Conservation (phyloP, 805 yeast species). For the Sungouiella thailandica region DNA sequence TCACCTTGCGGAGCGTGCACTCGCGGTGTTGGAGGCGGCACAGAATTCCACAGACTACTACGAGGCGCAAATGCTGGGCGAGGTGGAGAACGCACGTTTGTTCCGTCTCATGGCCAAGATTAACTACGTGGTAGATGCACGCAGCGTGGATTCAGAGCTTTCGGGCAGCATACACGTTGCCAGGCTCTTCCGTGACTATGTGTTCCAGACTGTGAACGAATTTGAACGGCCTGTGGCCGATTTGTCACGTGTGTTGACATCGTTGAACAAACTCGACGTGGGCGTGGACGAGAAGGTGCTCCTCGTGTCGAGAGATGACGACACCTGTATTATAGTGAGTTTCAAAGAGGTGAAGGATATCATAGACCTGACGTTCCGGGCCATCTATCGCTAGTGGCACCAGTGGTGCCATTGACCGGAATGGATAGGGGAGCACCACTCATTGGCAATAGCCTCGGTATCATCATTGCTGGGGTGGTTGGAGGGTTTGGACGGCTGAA, state of each 20-base stretch:
- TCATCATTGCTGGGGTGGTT: no score
- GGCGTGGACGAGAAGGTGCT: conserved; percentile 82
- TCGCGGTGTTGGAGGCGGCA: conserved; percentile 45
- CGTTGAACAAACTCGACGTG: conserved; percentile 86
- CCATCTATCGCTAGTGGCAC: conserved; percentile 4
- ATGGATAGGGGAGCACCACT: no score
- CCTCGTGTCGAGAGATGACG: conserved; percentile 79
- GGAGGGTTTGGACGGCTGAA: no score
- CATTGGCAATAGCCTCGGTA: no score
- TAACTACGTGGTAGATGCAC: conserved; percentile 70
- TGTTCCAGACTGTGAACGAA: conserved; percentile 81
- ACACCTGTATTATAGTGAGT: conserved; percentile 76
- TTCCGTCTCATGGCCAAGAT: conserved; percentile 79
- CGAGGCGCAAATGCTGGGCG: conserved; percentile 60
- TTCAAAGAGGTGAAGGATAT: conserved; percentile 76
- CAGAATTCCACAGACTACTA: conserved; percentile 51
- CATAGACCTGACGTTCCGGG: conserved; percentile 63
- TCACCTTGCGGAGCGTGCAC: conserved; percentile 31
- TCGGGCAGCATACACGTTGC: conserved; percentile 63
- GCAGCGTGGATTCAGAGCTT: conserved; percentile 52
- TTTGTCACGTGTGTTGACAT: conserved; percentile 70
- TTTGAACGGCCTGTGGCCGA: conserved; percentile 75
- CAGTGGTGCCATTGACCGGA: no score
- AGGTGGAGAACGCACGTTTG: conserved; percentile 83
- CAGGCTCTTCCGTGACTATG: conserved; percentile 73